Evolutionary conservation across 805 yeast genomes (phyloP).

Genomic region (Clavispora phyllophila): DNA sequence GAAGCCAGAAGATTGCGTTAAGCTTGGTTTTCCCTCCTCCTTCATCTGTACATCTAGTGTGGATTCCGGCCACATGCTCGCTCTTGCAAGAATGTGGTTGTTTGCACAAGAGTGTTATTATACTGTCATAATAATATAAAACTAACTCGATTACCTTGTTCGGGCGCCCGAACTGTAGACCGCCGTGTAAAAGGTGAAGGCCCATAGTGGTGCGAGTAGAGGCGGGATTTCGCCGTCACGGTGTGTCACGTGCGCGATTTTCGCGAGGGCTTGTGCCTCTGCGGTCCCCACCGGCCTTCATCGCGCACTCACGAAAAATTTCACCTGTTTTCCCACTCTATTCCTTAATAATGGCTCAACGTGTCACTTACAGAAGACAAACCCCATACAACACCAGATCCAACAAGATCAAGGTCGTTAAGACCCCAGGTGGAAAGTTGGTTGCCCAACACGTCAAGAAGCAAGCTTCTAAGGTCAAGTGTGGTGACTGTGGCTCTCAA

Average conservation of each 20-base stretch:
- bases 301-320: background rate
- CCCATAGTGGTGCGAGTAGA: no score
- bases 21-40: slow-evolving; percentile 13
- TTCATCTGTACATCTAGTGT: slow-evolving; percentile 15
- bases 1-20: slow-evolving; percentile 96
- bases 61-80: background rate
- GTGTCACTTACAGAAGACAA: slow-evolving; percentile 37
- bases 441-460: slow-evolving; percentile 97
- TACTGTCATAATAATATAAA: slow-evolving; percentile 1
- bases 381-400: slow-evolving; percentile 89
- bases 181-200: no score
- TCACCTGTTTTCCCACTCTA: background rate
- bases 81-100: background rate
- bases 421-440: slow-evolving; percentile 99
- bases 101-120: background rate
- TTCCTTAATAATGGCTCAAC: slow-evolving; percentile 78
- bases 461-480: slow-evolving; percentile 78
- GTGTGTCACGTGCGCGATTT: background rate
- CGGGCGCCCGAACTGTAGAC: background rate
- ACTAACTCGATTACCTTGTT: background rate
- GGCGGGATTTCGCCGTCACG: background rate
- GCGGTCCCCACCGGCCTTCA: background rate
- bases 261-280: background rate
- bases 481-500: slow-evolving; percentile 83
- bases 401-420: slow-evolving; percentile 98